These are phyloP conservation scores for Globisporangium perplexum DNA, from an alignment of 352 stramenopile genomes.

Conservation along the genomic window DNA sequence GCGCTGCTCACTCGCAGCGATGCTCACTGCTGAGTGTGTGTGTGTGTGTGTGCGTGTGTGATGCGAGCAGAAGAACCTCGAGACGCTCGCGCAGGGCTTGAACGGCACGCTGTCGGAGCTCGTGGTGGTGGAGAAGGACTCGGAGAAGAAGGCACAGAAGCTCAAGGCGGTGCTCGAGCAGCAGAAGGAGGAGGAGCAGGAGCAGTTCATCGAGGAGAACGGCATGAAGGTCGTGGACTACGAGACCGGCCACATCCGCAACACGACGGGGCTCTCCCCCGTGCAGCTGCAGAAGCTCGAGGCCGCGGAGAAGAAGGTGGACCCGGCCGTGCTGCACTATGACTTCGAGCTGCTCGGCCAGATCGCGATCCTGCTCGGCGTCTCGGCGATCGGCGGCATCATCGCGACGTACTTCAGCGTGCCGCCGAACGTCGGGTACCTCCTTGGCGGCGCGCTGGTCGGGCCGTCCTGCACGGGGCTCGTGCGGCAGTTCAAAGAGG, in stretches of 20 bases:
- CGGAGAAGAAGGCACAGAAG: conserved; percentile 73
- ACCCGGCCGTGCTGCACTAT: conserved; percentile 82
- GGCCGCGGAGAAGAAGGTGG: conserved; percentile 71
- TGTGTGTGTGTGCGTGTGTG: neutral
- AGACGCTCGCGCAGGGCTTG: conserved; percentile 59
- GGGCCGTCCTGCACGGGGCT: conserved; percentile 85
- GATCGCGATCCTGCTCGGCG: conserved; percentile 72
- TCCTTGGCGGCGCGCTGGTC: conserved; percentile 87
- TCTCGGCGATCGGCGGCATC: conserved; percentile 87
- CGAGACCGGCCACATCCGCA: conserved; percentile 72
- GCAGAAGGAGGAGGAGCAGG: conserved; percentile 70
- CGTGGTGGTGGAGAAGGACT: conserved; percentile 78
- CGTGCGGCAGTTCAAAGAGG: conserved; percentile 87
- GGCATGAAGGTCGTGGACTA: conserved; percentile 80
- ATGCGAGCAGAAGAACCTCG: conserved; percentile 40
- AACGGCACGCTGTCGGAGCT: conserved; percentile 76
- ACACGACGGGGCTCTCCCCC: conserved; percentile 58
- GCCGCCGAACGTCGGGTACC: conserved; percentile 88
- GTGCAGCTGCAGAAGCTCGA: conserved; percentile 72
- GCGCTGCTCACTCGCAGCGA: too few relatives aligned
- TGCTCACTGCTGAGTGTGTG: neutral
- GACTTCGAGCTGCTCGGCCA: conserved; percentile 84
- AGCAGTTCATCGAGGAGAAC: conserved; percentile 77
- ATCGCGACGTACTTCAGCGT: conserved; percentile 84
- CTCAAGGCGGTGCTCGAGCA: conserved; percentile 69